Evolutionary conservation across 768 basidiomycete genomes (phyloP).

Genomic region (Mycena indigotica): DNA sequence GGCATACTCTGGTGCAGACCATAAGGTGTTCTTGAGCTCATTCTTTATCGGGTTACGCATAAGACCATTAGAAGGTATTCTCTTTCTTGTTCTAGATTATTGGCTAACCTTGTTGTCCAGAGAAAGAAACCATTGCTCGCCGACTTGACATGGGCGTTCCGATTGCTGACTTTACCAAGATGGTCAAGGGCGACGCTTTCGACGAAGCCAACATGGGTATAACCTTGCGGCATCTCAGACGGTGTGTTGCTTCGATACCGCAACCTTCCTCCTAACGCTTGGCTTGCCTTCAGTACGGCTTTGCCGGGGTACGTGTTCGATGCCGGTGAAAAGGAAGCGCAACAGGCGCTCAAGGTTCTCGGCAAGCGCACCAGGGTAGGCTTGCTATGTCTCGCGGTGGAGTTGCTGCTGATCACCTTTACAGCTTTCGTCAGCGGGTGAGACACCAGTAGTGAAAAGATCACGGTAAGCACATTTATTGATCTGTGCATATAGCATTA

Average conservation of each 20-base stretch:
- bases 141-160: constrained; percentile 65
- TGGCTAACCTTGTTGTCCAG: background rate
- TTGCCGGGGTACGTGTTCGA: constrained; percentile 67
- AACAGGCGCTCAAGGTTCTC: constrained; percentile 30
- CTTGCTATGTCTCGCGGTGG: constrained; percentile 16
- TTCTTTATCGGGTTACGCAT: constrained; percentile 97
- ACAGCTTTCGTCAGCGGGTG: background rate
- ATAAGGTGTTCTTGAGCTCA: constrained; percentile 86
- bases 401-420: background rate
- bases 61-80: constrained; percentile 79
- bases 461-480: background rate
- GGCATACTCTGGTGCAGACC: constrained; percentile 69
- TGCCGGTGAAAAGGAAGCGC: constrained; percentile 57
- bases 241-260: constrained; percentile 3
- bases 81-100: background rate
- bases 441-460: background rate
- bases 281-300: constrained; percentile 40
- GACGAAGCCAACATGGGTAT: constrained; percentile 75
- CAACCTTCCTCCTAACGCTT: background rate
- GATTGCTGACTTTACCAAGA: constrained; percentile 70
- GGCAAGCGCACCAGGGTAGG: constrained; percentile 56
- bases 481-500: background rate
- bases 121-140: background rate
- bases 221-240: constrained; percentile 59
- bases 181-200: constrained; percentile 71